A percentile compares a stretch with the other conserved stretches of the same genome.
Evolutionary conservation across 2,329 filamentous ascomycete species (phyloP).

Genomic region (Fusarium mexicanum): DNA sequence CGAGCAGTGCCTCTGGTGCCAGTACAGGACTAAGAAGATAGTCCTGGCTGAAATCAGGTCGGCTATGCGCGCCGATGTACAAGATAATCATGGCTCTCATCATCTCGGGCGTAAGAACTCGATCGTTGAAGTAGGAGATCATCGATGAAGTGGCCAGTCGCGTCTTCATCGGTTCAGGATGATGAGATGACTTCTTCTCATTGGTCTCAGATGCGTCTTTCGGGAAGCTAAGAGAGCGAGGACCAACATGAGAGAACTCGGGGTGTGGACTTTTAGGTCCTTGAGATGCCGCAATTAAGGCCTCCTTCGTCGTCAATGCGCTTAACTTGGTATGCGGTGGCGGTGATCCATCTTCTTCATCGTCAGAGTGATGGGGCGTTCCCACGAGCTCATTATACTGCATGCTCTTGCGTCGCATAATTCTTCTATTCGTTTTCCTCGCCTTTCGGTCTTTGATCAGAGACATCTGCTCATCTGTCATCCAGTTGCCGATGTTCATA

Average conservation of each 20-base stretch:
- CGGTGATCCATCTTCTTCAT: constrained; percentile 64
- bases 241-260: constrained; percentile 61
- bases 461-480: constrained; percentile 98
- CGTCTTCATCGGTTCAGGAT: constrained; percentile 73
- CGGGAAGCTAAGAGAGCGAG: constrained; percentile 44
- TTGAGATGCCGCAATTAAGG: constrained; percentile 12
- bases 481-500: constrained; percentile 99
- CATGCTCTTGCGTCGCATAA: constrained; percentile 85
- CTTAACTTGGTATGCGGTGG: constrained; percentile 16
- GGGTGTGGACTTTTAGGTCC: constrained; percentile 53
- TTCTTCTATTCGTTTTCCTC: constrained; percentile 79
- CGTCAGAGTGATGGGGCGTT: constrained; percentile 83
- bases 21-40: constrained; percentile 90
- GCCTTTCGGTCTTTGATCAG: constrained; percentile 86
- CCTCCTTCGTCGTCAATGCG: constrained; percentile 13
- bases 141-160: constrained; percentile 95
- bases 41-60: constrained; percentile 91
- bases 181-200: constrained; percentile 56
- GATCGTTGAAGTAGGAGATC: constrained; percentile 98
- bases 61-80: constrained; percentile 92
- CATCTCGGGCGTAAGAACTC: constrained; percentile 95
- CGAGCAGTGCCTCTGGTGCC: constrained; percentile 84
- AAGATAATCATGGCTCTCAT: constrained; percentile 99
- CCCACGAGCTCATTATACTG: constrained; percentile 87
- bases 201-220: constrained; percentile 29